These are phyloP conservation scores for Nakaseomyces delphensis DNA, from an alignment of 1,139 yeast genomes.

Conservation along the genomic window DNA sequence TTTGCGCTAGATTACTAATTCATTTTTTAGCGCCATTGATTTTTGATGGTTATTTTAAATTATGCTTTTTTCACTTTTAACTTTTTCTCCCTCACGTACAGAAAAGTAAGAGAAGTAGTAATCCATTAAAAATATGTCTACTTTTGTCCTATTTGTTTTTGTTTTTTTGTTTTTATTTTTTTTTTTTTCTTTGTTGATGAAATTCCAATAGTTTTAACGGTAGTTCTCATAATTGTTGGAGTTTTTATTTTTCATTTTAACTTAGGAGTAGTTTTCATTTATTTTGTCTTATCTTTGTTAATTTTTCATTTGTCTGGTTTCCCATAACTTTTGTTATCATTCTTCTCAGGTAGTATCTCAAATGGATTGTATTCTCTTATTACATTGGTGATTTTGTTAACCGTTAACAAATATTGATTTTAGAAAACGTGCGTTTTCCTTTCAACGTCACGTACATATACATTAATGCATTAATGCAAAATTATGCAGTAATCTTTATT, in stretches of 20 bases:
- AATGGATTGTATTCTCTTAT: too few species aligned
- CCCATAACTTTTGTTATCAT: neutral
- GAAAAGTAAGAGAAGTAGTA: too few species aligned
- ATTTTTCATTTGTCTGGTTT: neutral
- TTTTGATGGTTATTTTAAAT: too few species aligned
- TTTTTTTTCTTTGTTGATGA: too few species aligned
- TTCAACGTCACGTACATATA: neutral
- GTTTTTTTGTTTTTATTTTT: too few species aligned
- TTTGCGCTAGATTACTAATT: conserved; percentile 3
- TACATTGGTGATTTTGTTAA: neutral
- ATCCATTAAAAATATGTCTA: too few species aligned
- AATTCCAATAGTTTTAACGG: too few species aligned
- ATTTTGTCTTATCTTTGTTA: neutral
- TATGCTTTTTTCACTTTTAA: neutral
- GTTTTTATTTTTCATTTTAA: too few species aligned
- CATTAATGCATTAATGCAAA: neutral
- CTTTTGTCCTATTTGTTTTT: neutral
- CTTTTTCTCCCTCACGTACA: neutral
- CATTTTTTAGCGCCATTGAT: neutral
- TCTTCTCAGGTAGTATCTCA: neutral
- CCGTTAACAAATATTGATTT: neutral
- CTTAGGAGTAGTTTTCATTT: too few species aligned
- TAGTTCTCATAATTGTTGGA: too few species aligned
- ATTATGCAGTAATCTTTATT: neutral
- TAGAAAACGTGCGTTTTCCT: neutral